A percentile compares a stretch with the other conserved stretches of the same genome.
Evolutionary conservation across 306 rosid species (phyloP).

Genomic region (Lathyrus tuberosus): DNA sequence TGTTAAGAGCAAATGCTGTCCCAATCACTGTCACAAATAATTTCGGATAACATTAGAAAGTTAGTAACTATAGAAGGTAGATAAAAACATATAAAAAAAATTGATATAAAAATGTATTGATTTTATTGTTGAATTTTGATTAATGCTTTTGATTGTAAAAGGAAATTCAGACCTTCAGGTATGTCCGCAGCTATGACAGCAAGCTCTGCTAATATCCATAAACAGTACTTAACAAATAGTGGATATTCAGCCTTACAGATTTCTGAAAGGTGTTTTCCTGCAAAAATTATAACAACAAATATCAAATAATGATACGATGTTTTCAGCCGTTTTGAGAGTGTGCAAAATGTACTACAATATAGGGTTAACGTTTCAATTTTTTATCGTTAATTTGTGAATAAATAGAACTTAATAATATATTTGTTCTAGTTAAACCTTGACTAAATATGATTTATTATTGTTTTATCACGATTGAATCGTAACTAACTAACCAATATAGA

Average conservation of each 20-base stretch:
- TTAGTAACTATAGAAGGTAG: too few relatives aligned
- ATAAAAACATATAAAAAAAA: too few relatives aligned
- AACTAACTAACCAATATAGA: too few relatives aligned
- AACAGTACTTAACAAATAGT: slow-evolving; percentile 57
- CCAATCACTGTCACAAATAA: slow-evolving; percentile 72
- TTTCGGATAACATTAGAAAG: neutral
- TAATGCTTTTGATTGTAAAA: neutral
- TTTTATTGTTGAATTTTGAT: neutral
- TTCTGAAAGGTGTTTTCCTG: slow-evolving; percentile 90
- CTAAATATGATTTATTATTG: too few relatives aligned
- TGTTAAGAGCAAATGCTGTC: slow-evolving; percentile 83
- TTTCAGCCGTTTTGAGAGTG: too few relatives aligned
- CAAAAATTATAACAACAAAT: neutral
- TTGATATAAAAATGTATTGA: neutral
- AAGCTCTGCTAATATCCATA: slow-evolving; percentile 85
- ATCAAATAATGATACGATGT: neutral
- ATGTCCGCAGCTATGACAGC: slow-evolving; percentile 93
- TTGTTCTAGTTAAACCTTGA: too few relatives aligned
- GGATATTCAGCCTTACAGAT: slow-evolving; percentile 86
- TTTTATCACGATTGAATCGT: too few relatives aligned
- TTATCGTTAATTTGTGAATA: too few relatives aligned
- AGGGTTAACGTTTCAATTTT: too few relatives aligned
- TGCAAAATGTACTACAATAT: too few relatives aligned
- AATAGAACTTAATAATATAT: too few relatives aligned
- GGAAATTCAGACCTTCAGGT: slow-evolving; percentile 62